Percentiles rank a stretch among this genome's conserved stretches.
phyloP scores from a whole-genome alignment of 768 basidiomycete genomes.

The Psilocybe azurescens region DNA sequence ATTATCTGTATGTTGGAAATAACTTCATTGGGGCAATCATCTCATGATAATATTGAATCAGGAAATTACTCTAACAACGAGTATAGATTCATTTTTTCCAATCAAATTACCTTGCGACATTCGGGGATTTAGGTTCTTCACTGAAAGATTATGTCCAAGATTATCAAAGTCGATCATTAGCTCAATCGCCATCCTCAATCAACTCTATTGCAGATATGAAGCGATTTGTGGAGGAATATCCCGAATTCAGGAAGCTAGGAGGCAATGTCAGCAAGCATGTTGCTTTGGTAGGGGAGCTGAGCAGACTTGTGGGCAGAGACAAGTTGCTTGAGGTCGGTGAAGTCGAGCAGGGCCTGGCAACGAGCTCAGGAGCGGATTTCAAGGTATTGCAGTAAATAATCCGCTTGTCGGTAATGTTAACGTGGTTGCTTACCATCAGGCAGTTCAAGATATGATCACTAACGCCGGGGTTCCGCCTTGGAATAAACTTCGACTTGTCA shows the following conservation, averaged over 20 bases:
- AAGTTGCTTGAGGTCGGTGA: slow-evolving; percentile 91
- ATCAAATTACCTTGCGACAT: slow-evolving; percentile 88
- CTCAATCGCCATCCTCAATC: slow-evolving; percentile 78
- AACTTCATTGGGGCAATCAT: background rate
- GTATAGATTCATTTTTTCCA: slow-evolving; percentile 95
- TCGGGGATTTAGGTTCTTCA: slow-evolving; percentile 93
- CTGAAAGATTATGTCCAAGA: slow-evolving; percentile 93
- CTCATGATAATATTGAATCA: slow-evolving; percentile 31
- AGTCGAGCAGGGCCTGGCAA: slow-evolving; percentile 95
- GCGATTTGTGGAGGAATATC: slow-evolving; percentile 96
- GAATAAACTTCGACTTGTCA: slow-evolving; percentile 90
- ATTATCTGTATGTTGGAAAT: slow-evolving; percentile 62
- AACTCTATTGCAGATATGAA: slow-evolving; percentile 98
- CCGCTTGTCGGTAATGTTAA: background rate
- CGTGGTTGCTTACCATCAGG: slow-evolving; percentile 46
- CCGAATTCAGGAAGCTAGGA: slow-evolving; percentile 94
- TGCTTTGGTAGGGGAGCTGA: slow-evolving; percentile 94
- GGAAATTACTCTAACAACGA: slow-evolving; percentile 93
- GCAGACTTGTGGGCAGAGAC: slow-evolving; percentile 84
- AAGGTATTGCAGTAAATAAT: slow-evolving; percentile 54
- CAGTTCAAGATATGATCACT: slow-evolving; percentile 79
- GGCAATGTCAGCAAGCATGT: slow-evolving; percentile 99
- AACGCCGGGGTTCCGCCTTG: slow-evolving; percentile 70
- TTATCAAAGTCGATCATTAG: slow-evolving; percentile 84
- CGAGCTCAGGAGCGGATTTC: slow-evolving; percentile 88